Evolutionary conservation across 2,329 filamentous ascomycete genomes (phyloP), one percentile per base, ranked within the genome.

Genomic region (Drechslerella dactyloides): DNA sequence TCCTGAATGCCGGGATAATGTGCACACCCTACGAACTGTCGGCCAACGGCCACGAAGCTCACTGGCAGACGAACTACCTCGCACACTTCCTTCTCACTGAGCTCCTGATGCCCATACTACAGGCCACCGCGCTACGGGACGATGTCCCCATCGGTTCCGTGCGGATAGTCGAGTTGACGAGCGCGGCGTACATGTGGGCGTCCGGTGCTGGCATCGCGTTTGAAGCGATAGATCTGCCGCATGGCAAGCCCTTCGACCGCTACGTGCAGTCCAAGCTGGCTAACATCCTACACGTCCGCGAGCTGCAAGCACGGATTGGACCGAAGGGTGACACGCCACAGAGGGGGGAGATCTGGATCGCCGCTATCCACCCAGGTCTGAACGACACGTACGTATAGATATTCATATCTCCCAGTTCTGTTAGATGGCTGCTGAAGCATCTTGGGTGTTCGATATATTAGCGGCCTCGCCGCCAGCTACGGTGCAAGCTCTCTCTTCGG

Each of bases 21-120:
- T 64, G 59, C 21, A 69, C 63, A 0, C 57, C 62, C 19, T 64
- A 50, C 37, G 51, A 69, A 19, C 24, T 69, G 27, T 73, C 73
- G 10, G 62, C 58, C 15, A 63, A 74, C 46, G 76, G 75, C 4
- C 76, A 80, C 21, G 80, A 82, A 59, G 74, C 76, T 2, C 78
- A 83, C 61, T 79, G 83, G 1, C 82, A 80, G 6, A 80, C 80
- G n/a, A 85, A 85, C 75, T 81, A 84, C 69, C 72, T 85, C 11
- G 81, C 82, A 0, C 81, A 84, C 33, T 84, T 84, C 74, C 75
- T 83, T 10, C 77, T 84, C 24, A 82, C 82, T 0, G 80, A 81
- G 40, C 78, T 83, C 17, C 79, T 84, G n/a, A 75, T 82, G 48
- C 80, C 81, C 0, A 79, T 79, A 30, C 69, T 84, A 1, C 73